phyloP scores from a whole-genome alignment of 192 early-diverging fungal genomes.

The Coemansia sp. region DNA sequence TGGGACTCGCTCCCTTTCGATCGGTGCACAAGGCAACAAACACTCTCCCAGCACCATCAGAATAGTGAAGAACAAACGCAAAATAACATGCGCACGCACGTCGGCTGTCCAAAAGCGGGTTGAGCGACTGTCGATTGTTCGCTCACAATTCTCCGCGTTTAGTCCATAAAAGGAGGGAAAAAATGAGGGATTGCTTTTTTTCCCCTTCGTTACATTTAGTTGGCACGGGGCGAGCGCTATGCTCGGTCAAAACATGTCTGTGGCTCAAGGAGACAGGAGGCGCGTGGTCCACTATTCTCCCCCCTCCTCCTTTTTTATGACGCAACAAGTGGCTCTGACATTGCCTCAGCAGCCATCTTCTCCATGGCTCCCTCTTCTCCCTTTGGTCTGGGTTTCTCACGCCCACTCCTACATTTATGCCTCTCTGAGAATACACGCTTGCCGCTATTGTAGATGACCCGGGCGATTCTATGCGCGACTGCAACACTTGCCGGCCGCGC shows the following conservation, averaged over 20 bases:
- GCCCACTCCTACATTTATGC: too few species aligned
- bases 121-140: background rate
- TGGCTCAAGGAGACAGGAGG: background rate
- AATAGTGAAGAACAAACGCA: background rate
- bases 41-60: background rate
- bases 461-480: background rate
- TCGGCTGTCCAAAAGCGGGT: conserved; percentile 4
- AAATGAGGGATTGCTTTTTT: background rate
- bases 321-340: background rate
- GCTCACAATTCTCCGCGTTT: background rate
- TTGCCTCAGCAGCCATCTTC: background rate
- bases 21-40: background rate
- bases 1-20: background rate
- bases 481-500: background rate
- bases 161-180: background rate
- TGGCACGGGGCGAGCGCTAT: too few species aligned
- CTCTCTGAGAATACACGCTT: background rate
- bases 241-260: too few species aligned
- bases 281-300: background rate
- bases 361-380: background rate
- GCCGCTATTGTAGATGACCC: background rate
- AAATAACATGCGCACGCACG: background rate
- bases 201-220: too few species aligned
- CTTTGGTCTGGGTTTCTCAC: conserved; percentile 1
- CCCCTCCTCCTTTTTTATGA: background rate